Evolutionary conservation across 768 basidiomycete species (phyloP), one percentile per base, ranked within the genome.

Genomic region (Pleurotus tuber-regium): DNA sequence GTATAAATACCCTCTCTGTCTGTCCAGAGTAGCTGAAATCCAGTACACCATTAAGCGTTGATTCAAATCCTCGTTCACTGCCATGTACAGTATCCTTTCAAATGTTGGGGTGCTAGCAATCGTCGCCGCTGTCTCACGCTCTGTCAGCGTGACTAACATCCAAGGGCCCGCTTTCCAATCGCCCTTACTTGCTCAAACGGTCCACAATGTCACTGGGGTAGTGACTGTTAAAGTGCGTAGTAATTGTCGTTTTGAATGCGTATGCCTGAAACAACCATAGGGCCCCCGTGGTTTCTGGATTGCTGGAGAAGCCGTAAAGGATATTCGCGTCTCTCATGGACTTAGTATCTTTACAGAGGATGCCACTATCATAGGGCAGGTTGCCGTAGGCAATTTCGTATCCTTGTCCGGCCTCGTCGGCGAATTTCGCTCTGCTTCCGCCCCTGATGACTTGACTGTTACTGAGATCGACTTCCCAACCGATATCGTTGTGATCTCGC

Each of bases 61-160:
- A n/a, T n/a, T n/a, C n/a, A n/a, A n/a, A n/a, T n/a, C n/a, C n/a
- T n/a, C n/a, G n/a, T n/a, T n/a, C n/a, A n/a, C n/a, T n/a, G n/a
- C n/a, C n/a, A n/a, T n/a, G n/a, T n/a, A n/a, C n/a, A n/a, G n/a
- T n/a, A n/a, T n/a, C n/a, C n/a, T n/a, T n/a, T n/a, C n/a, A n/a
- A n/a, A n/a, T n/a, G n/a, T n/a, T n/a, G n/a, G n/a, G n/a, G n/a
- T n/a, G n/a, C n/a, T n/a, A n/a, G n/a, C n/a, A n/a, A n/a, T n/a
- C n/a, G n/a, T n/a, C n/a, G n/a, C n/a, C n/a, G n/a, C n/a, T n/a
- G n/a, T n/a, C n/a, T n/a, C n/a, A n/a, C n/a, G n/a, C n/a, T n/a
- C n/a, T n/a, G n/a, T n/a, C n/a, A n/a, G n/a, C n/a, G 66, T 81
- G 10, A 64, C 76, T 14, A 78, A 80, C 25, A 77, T 84, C 24